Evolutionary conservation across 2,329 filamentous ascomycete genomes (phyloP), one percentile per base, ranked within the genome.

Genomic region (Botrytis aclada): DNA sequence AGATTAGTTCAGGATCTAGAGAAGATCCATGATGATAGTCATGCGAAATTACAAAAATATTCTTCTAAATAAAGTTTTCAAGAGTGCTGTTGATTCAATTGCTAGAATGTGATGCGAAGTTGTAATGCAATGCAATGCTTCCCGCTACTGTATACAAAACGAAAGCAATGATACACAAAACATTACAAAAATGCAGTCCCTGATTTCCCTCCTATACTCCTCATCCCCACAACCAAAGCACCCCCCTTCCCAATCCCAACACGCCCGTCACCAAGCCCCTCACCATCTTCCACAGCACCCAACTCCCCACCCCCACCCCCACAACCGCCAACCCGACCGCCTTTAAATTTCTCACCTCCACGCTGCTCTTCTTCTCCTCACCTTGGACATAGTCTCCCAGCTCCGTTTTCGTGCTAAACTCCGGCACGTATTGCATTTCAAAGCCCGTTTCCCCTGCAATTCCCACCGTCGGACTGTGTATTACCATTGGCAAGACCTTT

Each of bases 371-470:
- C 54, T 78, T 77, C 20, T 76, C 69, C 34, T 76, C 77, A 47
- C 77, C 74, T 32, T 54, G 67, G 32, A 81, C 79, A 65, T 81
- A 80, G 74, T 76, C 74, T 1, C 76, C 80, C 70, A 78, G 77
- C 64, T 80, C 79, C 4, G 81, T 85, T 22, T 82, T 83, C 14
- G 77, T 78, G 32, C 82, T 79, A 67, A 86, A 85, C 75, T 87
- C 83, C 0, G 91, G 91, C 16, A 92, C 83, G 78, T 92, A 92
- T 79, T 93, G 91, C 82, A 94, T 92, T 32, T 91, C 88, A 78
- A 94, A 94, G 14, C 83, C 84, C 1, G 87, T 88, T 77, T 90
- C 86, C 64, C 86, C 84, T 0, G 90, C 88, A 12, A 95, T 83
- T 0, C 90, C 92, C 72, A 76, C 37, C 18, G n/a, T 51, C 1